Conservation (phyloP, 2,329 filamentous ascomycete genomes). For the Fusarium palustre region DNA sequence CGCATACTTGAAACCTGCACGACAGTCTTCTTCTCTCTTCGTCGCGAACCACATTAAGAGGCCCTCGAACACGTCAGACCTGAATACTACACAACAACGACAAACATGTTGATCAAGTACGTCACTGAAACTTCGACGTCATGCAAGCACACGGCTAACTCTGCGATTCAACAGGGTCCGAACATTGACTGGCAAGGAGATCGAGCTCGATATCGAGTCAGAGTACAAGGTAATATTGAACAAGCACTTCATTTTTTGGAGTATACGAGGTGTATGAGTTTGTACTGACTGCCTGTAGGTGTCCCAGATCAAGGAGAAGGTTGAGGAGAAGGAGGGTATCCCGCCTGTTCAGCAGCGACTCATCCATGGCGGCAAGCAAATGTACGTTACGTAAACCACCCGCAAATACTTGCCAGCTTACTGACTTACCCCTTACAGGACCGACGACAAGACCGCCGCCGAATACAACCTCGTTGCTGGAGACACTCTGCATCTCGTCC, state of each 20-base stretch:
- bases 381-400: conserved; percentile 66
- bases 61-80: conserved; percentile 1
- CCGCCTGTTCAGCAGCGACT: conserved; percentile 95
- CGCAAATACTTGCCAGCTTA: background rate
- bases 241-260: background rate
- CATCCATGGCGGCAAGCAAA: conserved; percentile 98
- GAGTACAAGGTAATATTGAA: conserved; percentile 80
- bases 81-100: conserved; percentile 10
- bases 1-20: conserved; percentile 30
- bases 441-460: conserved; percentile 90
- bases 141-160: conserved; percentile 37
- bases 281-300: conserved; percentile 67
- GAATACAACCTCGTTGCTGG: conserved; percentile 94
- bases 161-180: conserved; percentile 75
- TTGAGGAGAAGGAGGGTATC: conserved; percentile 99
- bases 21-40: background rate
- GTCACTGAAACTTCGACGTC: conserved; percentile 34
- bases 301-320: conserved; percentile 96
- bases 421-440: conserved; percentile 65
- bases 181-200: conserved; percentile 98
- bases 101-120: conserved; percentile 65
- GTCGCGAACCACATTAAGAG: background rate
- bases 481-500: conserved; percentile 92
- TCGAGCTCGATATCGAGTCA: conserved; percentile 95
- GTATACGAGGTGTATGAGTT: background rate